These are phyloP conservation scores for Neurospora sp. DNA, from an alignment of 495 filamentous ascomycete genomes.

Conservation along the genomic window DNA sequence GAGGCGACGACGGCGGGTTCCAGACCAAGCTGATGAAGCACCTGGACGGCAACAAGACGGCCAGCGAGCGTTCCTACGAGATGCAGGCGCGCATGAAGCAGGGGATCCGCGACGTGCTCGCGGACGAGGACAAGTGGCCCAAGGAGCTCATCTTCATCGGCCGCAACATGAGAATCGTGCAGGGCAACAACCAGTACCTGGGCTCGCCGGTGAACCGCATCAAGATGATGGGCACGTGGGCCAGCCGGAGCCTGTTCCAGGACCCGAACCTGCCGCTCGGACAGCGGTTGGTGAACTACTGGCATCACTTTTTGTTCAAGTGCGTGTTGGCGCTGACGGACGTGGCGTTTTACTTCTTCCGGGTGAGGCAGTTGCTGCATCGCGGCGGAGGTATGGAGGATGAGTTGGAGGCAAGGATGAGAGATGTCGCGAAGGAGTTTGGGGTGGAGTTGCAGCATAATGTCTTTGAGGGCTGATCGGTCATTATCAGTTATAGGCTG, in stretches of 20 bases:
- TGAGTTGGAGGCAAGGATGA: conserved; percentile 80
- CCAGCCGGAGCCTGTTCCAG: conserved; percentile 65
- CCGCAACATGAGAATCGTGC: conserved; percentile 87
- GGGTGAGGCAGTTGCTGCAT: conserved; percentile 62
- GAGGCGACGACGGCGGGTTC: conserved; percentile 57
- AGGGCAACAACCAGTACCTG: conserved; percentile 56
- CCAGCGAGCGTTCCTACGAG: conserved; percentile 62
- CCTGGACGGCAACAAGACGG: conserved; percentile 45
- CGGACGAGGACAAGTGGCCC: conserved; percentile 87
- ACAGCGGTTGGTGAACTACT: conserved; percentile 42
- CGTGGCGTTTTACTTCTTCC: conserved; percentile 70
- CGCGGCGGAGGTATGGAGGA: conserved; percentile 85
- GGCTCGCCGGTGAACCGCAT: conserved; percentile 90
- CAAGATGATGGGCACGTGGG: conserved; percentile 91
- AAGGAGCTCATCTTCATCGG: conserved; percentile 92
- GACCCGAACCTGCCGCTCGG: conserved; percentile 31
- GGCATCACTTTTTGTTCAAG: conserved; percentile 68
- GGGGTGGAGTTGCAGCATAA: conserved; percentile 82
- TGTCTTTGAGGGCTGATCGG: conserved; percentile 68
- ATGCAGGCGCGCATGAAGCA: conserved; percentile 78
- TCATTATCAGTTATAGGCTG: background rate
- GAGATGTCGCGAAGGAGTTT: conserved; percentile 75
- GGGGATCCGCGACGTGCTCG: conserved; percentile 72
- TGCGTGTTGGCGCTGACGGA: conserved; percentile 69
- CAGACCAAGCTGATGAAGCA: conserved; percentile 44